Conservation (phyloP, 495 filamentous ascomycete genomes). For the Glonium stellatum region DNA sequence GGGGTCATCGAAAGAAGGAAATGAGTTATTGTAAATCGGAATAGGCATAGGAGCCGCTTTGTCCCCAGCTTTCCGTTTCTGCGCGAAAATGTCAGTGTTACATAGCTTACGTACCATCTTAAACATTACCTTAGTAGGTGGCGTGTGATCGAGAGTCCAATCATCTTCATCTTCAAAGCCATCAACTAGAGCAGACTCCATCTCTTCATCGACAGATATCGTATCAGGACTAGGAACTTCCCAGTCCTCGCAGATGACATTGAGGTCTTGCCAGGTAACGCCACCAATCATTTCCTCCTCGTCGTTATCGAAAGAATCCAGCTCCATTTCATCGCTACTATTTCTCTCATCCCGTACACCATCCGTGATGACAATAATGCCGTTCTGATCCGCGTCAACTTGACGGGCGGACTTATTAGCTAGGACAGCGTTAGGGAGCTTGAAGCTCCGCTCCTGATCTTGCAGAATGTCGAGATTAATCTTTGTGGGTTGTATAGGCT, state of each 20-base stretch:
- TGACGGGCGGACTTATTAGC: slow-evolving; percentile 45
- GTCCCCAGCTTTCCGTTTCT: slow-evolving; percentile 46
- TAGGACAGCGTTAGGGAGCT: slow-evolving; percentile 47
- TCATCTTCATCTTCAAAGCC: slow-evolving; percentile 6
- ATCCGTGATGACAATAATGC: slow-evolving; percentile 52
- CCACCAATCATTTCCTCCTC: slow-evolving; percentile 62
- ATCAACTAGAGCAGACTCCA: slow-evolving; percentile 10
- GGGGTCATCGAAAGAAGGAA: slow-evolving; percentile 55
- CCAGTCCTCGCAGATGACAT: slow-evolving; percentile 79
- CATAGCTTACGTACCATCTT: too few species aligned
- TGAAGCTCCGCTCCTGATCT: slow-evolving; percentile 77
- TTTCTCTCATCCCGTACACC: slow-evolving; percentile 43
- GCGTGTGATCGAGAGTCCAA: slow-evolving; percentile 6
- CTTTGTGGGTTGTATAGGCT: slow-evolving; percentile 75
- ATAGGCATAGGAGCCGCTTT: slow-evolving; percentile 39
- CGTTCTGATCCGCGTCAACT: slow-evolving; percentile 48
- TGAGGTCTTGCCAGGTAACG: slow-evolving; percentile 65
- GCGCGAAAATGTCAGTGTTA: neutral
- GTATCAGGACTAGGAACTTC: slow-evolving; percentile 30
- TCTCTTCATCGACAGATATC: slow-evolving; percentile 9
- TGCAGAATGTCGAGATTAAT: slow-evolving; percentile 71
- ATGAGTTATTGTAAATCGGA: slow-evolving; percentile 41
- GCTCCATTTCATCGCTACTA: slow-evolving; percentile 48
- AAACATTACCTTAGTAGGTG: neutral
- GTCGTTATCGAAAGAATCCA: slow-evolving; percentile 39